phyloP scores from a whole-genome alignment of 2,329 filamentous ascomycete genomes.

The Akanthomyces uredinophilus region DNA sequence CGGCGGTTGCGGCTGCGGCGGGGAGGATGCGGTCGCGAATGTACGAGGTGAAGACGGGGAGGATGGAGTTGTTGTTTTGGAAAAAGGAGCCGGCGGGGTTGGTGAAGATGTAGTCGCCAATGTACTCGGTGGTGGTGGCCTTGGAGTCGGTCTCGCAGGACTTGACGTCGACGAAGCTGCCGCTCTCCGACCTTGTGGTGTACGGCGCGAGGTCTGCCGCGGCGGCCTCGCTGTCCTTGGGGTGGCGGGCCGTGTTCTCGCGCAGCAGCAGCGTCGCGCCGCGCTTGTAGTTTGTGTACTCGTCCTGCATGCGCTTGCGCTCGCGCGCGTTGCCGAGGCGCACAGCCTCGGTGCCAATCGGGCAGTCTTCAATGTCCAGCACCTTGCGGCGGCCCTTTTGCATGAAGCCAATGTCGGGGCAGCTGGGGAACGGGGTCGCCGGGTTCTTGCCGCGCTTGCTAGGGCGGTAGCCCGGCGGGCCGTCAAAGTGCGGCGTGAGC shows the following conservation, averaged over 20 bases:
- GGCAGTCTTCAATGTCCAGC: slow-evolving; percentile 95
- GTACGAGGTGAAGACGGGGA: slow-evolving; percentile 79
- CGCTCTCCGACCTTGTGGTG: slow-evolving; percentile 44
- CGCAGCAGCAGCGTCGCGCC: slow-evolving; percentile 87
- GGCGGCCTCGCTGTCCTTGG: slow-evolving; percentile 38
- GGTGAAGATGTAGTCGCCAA: slow-evolving; percentile 77
- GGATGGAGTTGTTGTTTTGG: slow-evolving; percentile 99
- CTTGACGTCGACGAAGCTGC: slow-evolving; percentile 68
- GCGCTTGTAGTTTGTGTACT: slow-evolving; percentile 66
- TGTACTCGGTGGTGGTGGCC: slow-evolving; percentile 77
- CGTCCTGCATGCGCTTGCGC: slow-evolving; percentile 65
- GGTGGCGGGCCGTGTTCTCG: slow-evolving; percentile 70
- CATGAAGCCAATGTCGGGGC: slow-evolving; percentile 87
- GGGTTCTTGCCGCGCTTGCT: slow-evolving; percentile 38
- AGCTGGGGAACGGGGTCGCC: slow-evolving; percentile 46
- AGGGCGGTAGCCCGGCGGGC: slow-evolving; percentile 53
- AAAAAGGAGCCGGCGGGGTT: slow-evolving; percentile 95
- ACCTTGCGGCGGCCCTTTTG: slow-evolving; percentile 73
- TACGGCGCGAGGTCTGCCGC: slow-evolving; percentile 24
- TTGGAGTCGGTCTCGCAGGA: slow-evolving; percentile 85
- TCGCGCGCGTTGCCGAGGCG: slow-evolving; percentile 73
- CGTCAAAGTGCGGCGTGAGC: slow-evolving; percentile 92
- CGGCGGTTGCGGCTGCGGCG: slow-evolving; percentile 33
- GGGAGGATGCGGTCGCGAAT: slow-evolving; percentile 75
- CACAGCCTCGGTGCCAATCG: slow-evolving; percentile 85